Evolutionary conservation across 2,329 filamentous ascomycete genomes (phyloP), one percentile per base, ranked within the genome.

Genomic region (Calonectria fujianensis): DNA sequence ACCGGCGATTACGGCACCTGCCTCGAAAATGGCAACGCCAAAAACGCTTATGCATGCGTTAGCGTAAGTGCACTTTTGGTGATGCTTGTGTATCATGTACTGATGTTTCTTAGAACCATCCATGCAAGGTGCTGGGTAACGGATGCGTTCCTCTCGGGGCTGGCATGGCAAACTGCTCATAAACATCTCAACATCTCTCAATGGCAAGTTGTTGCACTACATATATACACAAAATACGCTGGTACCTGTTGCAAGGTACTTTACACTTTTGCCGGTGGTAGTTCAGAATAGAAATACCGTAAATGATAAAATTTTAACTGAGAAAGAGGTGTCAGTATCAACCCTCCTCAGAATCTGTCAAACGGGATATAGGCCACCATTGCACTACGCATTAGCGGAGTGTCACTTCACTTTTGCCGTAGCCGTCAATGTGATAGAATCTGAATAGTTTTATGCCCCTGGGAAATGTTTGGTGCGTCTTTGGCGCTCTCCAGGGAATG

Each of bases 11-110:
- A 29, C 16, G 57, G 57, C n/a, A 41, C 35, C 29, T 63, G 57
- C 39, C 4, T 63, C 13, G 57, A 63, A 24, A 14, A 63, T 63
- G 37, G 57, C 24, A 63, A 63, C 24, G 41, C 37, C 4, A 63
- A 63, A 14, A 63, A 18, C 3, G 24, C 24, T 8, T 4, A 18
- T 20, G 57, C 57, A 14, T 63, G 57, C 16, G 37, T 14, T 20
- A 20, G 7, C 8, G 57, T 63, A 39, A 63, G 57, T 63, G 4
- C 2, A n/a, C 8, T 4, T 29, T 24, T 16, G 6, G 9, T 11
- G 11, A 18, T 29, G 27, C 3, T 10, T 14, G 4, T 59, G 7
- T 20, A 16, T 39, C 2, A 18, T 16, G 1, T 41, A 16, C 24
- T 63, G 4, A 63, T 41, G 5, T 13, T 24, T 2, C 14, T 11